Evolutionary conservation across 768 basidiomycete genomes (phyloP), one percentile per base, ranked within the genome.

Genomic region (Amylocystis lapponica): DNA sequence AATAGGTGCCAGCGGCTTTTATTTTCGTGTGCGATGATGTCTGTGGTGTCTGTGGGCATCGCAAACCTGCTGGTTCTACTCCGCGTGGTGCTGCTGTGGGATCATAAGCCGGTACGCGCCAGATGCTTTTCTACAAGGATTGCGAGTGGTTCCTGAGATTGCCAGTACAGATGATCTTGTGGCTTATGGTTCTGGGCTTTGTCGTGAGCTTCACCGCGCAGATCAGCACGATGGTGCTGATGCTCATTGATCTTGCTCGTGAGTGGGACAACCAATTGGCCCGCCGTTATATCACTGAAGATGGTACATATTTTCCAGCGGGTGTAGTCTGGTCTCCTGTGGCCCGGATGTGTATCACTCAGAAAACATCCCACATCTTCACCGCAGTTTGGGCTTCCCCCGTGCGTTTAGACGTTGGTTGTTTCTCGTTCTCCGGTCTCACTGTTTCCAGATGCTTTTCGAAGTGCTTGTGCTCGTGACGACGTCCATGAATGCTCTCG

Each of bases 61-160:
- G 61, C 60, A 14, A 64, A 65, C 47, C 29, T 60, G 25, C 58
- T 62, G 11, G 61, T 66, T 21, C 56, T 67, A 16, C 41, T 66
- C 20, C 61, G 66, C 19, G 63, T 69, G 0, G 47, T 63, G 21
- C 47, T 57, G 11, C 52, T 68, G 8, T 69, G 67, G 67, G 64
- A 69, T n/a, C 58, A 58, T 34, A 53, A 61, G 2, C 56, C 53
- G 21, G 58, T 62, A 38, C 27, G 56, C 44, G 21, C n/a, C n/a
- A n/a, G n/a, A n/a, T n/a, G n/a, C n/a, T n/a, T n/a, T n/a, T n/a
- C n/a, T n/a, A n/a, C n/a, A n/a, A n/a, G n/a, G n/a, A n/a, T n/a
- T n/a, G n/a, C n/a, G n/a, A n/a, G n/a, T n/a, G n/a, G n/a, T n/a
- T n/a, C n/a, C n/a, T n/a, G n/a, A n/a, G n/a, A n/a, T n/a, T n/a